Conservation (phyloP, 2,329 filamentous ascomycete genomes). For the Trichoderma arundinaceum region DNA sequence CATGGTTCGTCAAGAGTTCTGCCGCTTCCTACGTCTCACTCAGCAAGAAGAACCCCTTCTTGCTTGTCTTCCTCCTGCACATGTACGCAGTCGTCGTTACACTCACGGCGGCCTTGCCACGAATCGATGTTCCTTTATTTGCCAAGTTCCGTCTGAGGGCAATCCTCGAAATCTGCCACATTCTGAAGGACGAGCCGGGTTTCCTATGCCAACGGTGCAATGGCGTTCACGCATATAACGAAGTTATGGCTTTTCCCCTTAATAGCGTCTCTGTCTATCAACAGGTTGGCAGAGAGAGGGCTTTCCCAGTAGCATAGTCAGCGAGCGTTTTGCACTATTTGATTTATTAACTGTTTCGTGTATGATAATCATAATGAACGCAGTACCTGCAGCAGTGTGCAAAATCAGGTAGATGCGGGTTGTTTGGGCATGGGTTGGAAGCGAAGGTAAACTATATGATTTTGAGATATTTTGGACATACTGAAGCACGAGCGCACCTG, state of each 20-base stretch:
- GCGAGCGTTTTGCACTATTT: neutral
- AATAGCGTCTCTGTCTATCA: slow-evolving; percentile 21
- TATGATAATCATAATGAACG: neutral
- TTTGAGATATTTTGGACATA: no score
- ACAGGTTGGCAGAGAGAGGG: slow-evolving; percentile 9
- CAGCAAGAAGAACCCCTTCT: slow-evolving; percentile 17
- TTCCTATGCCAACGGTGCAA: slow-evolving; percentile 20
- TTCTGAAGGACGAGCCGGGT: slow-evolving; percentile 6
- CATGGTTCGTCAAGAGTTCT: slow-evolving; percentile 24
- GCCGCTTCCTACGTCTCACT: slow-evolving; percentile 14
- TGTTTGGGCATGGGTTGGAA: neutral
- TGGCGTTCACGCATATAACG: slow-evolving; percentile 13
- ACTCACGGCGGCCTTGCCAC: slow-evolving; percentile 6
- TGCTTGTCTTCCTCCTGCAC: slow-evolving; percentile 15
- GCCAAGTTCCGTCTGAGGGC: slow-evolving; percentile 15
- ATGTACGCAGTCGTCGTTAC: slow-evolving; percentile 18
- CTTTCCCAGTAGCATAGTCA: neutral
- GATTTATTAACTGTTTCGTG: neutral
- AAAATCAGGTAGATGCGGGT: neutral
- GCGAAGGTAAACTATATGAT: no score
- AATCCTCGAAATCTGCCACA: slow-evolving; percentile 13
- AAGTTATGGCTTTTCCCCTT: slow-evolving; percentile 15
- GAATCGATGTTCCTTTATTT: slow-evolving; percentile 15
- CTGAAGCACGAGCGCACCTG: no score
- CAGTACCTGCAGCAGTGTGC: neutral